Evolutionary conservation across 139 green algal species (phyloP).

Genomic region (Zygnema cylindricum): DNA sequence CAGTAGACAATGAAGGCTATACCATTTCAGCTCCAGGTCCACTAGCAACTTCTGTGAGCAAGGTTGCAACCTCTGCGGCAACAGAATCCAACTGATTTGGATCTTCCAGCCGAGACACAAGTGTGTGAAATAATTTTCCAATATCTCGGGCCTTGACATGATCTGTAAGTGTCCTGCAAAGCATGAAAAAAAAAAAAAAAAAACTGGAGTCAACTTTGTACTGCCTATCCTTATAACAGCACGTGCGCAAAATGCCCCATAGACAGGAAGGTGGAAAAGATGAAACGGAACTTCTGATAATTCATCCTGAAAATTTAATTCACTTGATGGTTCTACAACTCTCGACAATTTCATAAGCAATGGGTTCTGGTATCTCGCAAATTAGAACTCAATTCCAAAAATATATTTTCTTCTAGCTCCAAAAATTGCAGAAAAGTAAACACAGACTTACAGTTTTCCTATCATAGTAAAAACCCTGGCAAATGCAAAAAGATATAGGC

Average conservation of each 20-base stretch:
- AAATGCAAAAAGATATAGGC: too few relatives aligned
- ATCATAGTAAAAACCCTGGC: too few relatives aligned
- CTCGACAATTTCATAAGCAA: background rate
- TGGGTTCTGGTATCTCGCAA: too few relatives aligned
- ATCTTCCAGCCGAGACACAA: slow-evolving; percentile 37
- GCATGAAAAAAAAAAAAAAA: slow-evolving; percentile 1
- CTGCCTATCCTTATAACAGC: background rate
- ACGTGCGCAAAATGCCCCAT: background rate
- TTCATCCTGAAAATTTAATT: background rate
- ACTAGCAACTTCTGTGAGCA: background rate
- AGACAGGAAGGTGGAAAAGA: background rate
- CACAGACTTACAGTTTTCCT: too few relatives aligned
- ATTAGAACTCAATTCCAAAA: too few relatives aligned
- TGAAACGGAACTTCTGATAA: background rate
- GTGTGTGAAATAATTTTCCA: slow-evolving; percentile 36
- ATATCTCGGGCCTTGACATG: slow-evolving; percentile 41
- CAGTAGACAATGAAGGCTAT: too few relatives aligned
- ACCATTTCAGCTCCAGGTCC: background rate
- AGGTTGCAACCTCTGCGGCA: background rate
- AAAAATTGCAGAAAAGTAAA: too few relatives aligned
- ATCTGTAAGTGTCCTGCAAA: slow-evolving; percentile 41
- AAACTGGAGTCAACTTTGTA: background rate
- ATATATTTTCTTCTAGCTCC: too few relatives aligned
- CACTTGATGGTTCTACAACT: background rate
- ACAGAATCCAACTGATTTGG: slow-evolving; percentile 21